Evolutionary conservation across 2,329 filamentous ascomycete genomes (phyloP).

Genomic region (Monilinia aucupariae): DNA sequence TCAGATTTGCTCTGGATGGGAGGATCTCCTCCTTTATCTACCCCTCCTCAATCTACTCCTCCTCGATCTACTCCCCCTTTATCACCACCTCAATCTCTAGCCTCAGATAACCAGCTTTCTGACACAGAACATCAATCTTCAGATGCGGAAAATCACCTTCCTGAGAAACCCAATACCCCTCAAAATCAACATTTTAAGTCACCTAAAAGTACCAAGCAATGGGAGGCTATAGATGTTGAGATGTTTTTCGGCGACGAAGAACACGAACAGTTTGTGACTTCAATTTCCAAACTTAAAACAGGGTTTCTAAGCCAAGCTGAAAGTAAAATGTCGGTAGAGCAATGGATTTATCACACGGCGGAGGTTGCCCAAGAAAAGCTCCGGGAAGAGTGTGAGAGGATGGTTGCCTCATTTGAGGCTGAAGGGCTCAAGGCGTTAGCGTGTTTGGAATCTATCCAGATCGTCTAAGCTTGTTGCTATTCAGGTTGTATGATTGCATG

Average conservation of each 20-base stretch:
- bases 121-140: slow-evolving; percentile 70
- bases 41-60: slow-evolving; percentile 12
- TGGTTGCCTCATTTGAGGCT: slow-evolving; percentile 77
- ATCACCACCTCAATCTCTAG: slow-evolving; percentile 41
- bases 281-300: slow-evolving; percentile 47
- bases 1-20: slow-evolving; percentile 9
- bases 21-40: slow-evolving; percentile 1
- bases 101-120: slow-evolving; percentile 52
- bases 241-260: slow-evolving; percentile 50
- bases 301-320: slow-evolving; percentile 66
- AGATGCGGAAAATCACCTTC: slow-evolving; percentile 71
- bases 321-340: slow-evolving; percentile 85
- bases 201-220: slow-evolving; percentile 53
- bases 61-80: slow-evolving; percentile 25
- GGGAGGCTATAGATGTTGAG: slow-evolving; percentile 74
- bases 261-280: slow-evolving; percentile 29
- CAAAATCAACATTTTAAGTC: slow-evolving; percentile 52
- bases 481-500: not conserved
- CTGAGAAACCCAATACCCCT: slow-evolving; percentile 39
- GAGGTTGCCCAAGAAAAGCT: slow-evolving; percentile 73
- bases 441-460: slow-evolving; percentile 52
- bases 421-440: slow-evolving; percentile 76
- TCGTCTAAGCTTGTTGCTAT: not conserved
- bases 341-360: slow-evolving; percentile 85
- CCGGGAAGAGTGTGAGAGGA: slow-evolving; percentile 72